Percentiles rank a stretch among this genome's conserved stretches.
Evolutionary conservation across 108 stramenopile species (phyloP).

Genomic region (Nitzschia palea): DNA sequence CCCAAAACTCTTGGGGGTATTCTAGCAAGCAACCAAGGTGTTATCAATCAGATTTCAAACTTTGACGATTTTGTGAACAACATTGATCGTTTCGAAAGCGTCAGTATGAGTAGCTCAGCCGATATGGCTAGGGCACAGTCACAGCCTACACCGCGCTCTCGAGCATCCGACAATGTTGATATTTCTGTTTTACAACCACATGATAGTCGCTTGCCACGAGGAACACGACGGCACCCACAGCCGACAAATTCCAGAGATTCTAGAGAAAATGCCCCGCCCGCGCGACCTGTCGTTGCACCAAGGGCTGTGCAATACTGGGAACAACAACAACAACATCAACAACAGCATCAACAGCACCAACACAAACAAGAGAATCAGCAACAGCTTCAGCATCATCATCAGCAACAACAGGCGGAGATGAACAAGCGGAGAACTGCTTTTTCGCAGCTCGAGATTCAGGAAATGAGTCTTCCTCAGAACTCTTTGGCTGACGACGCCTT

Average conservation of each 20-base stretch:
- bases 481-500: not conserved
- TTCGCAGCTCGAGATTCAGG: not conserved
- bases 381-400: not conserved
- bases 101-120: constrained; percentile 9
- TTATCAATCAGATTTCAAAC: constrained; percentile 3
- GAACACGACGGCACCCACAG: constrained; percentile 1
- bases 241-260: not conserved
- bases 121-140: constrained; percentile 5
- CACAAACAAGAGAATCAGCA: not conserved
- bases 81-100: not conserved
- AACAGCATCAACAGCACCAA: constrained; percentile 2
- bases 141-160: not conserved
- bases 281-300: no score
- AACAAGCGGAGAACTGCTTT: not conserved
- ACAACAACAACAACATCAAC: not conserved
- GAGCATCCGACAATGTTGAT: no score
- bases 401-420: not conserved
- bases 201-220: no score
- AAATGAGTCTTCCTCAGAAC: not conserved
- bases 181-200: no score
- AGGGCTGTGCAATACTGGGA: constrained; percentile 3
- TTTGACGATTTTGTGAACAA: constrained; percentile 9
- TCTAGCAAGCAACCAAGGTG: constrained; percentile 10
- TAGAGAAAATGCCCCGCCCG: not conserved
- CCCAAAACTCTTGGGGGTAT: constrained; percentile 13